Conservation (phyloP, 306 rosid genomes). For the Rosa chinensis region DNA sequence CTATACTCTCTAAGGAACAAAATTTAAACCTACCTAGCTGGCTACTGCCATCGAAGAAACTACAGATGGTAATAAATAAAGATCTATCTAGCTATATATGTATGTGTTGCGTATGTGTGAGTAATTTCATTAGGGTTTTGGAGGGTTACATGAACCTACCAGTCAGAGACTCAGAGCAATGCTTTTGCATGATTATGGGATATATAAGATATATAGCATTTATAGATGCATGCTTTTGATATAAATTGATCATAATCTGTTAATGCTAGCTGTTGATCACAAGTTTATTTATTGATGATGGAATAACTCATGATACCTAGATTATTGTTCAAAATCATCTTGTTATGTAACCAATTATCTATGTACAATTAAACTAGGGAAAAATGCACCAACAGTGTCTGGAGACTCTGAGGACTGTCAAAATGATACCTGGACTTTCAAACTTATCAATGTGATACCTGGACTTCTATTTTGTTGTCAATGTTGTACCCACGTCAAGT, state of each 20-base stretch:
- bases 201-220: not conserved
- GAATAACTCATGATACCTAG: not conserved
- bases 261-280: not conserved
- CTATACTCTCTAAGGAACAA: not conserved
- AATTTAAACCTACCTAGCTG: not conserved
- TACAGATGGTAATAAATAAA: not conserved
- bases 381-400: no score
- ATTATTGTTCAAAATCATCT: constrained; percentile 20
- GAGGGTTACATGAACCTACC: not conserved
- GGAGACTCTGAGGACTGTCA: no score
- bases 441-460: no score
- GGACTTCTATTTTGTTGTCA: no score
- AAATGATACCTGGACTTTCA: no score
- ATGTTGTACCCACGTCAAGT: no score
- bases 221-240: not conserved
- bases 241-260: not conserved
- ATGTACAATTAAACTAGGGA: no score
- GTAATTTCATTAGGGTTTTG: not conserved
- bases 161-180: not conserved
- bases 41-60: not conserved
- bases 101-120: not conserved
- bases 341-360: constrained; percentile 37
- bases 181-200: not conserved
- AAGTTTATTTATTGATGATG: not conserved
- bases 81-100: not conserved